phyloP scores from a whole-genome alignment of 1,284 basidiomycete species.

The Sanghuangporus baumii region DNA sequence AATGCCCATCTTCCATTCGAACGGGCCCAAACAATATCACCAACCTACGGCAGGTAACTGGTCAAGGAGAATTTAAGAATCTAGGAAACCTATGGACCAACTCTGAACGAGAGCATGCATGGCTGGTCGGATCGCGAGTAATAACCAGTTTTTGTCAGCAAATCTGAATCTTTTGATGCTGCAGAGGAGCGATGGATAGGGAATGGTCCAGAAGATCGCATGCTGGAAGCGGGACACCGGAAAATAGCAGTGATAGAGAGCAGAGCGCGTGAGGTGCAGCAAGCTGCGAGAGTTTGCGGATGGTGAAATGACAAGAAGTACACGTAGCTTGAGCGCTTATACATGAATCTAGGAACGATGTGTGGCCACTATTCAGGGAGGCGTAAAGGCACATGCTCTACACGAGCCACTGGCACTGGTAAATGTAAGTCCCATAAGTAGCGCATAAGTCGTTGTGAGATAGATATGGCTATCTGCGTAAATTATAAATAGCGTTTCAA shows the following conservation, averaged over 20 bases:
- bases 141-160: not conserved
- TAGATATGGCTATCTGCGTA: not conserved
- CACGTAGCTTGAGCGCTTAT: not conserved
- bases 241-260: too few relatives aligned
- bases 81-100: not conserved
- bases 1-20: not conserved
- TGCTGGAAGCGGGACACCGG: too few relatives aligned
- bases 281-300: too few relatives aligned
- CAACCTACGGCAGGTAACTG: not conserved
- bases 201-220: not conserved
- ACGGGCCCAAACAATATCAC: slow-evolving; percentile 7
- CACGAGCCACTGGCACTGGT: not conserved
- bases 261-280: too few relatives aligned
- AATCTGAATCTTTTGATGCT: not conserved
- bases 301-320: too few relatives aligned
- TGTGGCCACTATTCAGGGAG: not conserved
- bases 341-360: not conserved
- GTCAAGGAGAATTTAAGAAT: not conserved
- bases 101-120: slow-evolving; percentile 7
- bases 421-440: not conserved
- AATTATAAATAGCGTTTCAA: too few relatives aligned
- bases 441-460: not conserved
- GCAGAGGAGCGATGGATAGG: slow-evolving; percentile 1
- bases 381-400: not conserved
- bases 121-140: not conserved